Conservation (phyloP, 179 eudicot genomes). For the Corrigiola litoralis region DNA sequence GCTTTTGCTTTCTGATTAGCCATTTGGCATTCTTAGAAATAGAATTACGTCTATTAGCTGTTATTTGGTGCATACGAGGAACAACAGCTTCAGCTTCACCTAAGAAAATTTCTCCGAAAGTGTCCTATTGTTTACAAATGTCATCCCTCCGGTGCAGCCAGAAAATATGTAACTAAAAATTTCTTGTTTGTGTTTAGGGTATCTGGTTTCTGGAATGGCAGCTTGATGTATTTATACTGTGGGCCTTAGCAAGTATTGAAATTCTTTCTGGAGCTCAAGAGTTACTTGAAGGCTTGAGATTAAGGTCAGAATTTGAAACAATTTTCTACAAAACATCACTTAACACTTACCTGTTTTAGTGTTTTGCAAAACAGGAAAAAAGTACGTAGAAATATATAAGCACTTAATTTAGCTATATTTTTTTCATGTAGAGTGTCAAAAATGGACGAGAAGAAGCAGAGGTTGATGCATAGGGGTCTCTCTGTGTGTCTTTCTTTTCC, state of each 20-base stretch:
- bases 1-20: no score
- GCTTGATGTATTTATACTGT: conserved; percentile 62
- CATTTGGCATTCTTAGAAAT: no score
- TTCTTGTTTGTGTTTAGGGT: conserved; percentile 31
- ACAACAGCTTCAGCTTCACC: no score
- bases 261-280: conserved; percentile 48
- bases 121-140: not conserved
- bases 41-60: no score
- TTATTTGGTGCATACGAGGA: no score
- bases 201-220: conserved; percentile 81
- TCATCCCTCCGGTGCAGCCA: not conserved
- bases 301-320: conserved; percentile 32
- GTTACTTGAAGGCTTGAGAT: conserved; percentile 53
- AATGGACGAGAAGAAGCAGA: conserved; percentile 63
- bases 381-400: not conserved
- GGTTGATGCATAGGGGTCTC: conserved; percentile 53
- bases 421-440: conserved; percentile 47
- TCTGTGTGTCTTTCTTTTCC: conserved; percentile 40
- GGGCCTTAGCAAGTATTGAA: conserved; percentile 63
- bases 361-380: no score
- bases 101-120: no score
- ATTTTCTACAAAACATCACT: no score
- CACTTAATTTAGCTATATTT: not conserved
- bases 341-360: no score
- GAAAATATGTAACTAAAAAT: not conserved